phyloP scores from a whole-genome alignment of 2,329 filamentous ascomycete genomes.

The Alternaria alternata region DNA sequence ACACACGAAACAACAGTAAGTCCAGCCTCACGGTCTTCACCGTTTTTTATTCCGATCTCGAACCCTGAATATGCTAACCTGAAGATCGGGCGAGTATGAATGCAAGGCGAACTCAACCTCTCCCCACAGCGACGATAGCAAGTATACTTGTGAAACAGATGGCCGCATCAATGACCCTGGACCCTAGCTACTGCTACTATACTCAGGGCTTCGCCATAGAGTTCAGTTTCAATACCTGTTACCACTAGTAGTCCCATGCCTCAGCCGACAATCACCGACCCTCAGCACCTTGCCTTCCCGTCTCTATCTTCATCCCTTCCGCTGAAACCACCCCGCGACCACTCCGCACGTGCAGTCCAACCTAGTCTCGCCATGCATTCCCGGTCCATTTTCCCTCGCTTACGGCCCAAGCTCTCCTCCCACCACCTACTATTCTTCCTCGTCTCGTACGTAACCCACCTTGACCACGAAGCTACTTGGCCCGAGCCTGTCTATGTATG shows the following conservation, averaged over 20 bases:
- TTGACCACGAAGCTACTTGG: neutral
- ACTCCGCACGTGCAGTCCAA: neutral
- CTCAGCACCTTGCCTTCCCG: neutral
- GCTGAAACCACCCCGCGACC: neutral
- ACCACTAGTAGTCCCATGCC: neutral
- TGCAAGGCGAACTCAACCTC: neutral
- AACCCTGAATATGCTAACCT: neutral
- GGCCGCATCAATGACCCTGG: neutral
- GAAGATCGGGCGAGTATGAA: neutral
- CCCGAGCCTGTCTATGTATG: neutral
- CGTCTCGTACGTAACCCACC: neutral
- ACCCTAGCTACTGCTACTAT: neutral
- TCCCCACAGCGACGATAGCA: neutral
- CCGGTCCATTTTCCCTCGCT: neutral
- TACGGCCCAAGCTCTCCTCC: neutral
- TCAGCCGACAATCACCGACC: neutral
- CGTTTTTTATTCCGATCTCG: neutral
- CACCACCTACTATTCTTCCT: neutral
- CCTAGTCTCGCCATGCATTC: neutral
- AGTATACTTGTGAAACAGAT: neutral
- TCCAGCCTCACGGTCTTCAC: neutral
- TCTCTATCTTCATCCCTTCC: neutral
- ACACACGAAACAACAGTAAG: neutral
- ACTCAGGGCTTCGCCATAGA: neutral
- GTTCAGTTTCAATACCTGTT: slow-evolving; percentile 1